Percentiles rank a stretch among this genome's conserved stretches.
Conservation (phyloP, 2,329 filamentous ascomycete species). For the Raffaelea deltoideospora region DNA sequence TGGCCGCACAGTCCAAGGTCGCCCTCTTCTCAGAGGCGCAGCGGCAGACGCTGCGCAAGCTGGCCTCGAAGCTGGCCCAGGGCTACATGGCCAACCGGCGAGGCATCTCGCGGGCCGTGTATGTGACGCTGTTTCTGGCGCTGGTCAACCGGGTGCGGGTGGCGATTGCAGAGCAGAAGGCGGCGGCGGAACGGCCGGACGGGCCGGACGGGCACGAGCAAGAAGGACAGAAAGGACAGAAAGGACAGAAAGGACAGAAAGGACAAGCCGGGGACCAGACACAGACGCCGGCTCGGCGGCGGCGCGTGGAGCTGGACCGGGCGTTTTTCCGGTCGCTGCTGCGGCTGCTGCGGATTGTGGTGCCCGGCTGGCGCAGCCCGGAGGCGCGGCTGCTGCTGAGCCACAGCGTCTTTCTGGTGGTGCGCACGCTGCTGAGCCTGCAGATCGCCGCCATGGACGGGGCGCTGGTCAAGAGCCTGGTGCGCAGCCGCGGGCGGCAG, state of each 20-base stretch:
- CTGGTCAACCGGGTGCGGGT: conserved; percentile 77
- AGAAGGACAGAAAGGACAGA: too few species aligned
- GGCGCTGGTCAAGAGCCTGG: conserved; percentile 77
- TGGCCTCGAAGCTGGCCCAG: conserved; percentile 50
- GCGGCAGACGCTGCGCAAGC: conserved; percentile 48
- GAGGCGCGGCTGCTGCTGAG: conserved; percentile 75
- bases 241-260: too few species aligned
- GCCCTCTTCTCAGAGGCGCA: conserved; percentile 30
- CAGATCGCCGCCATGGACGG: conserved; percentile 96
- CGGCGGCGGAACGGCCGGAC: conserved; percentile 49
- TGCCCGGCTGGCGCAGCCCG: conserved; percentile 80
- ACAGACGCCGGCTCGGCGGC: too few species aligned
- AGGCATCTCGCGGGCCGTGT: conserved; percentile 68
- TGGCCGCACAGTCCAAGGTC: conserved; percentile 55
- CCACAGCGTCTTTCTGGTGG: conserved; percentile 83
- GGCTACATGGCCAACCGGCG: conserved; percentile 70
- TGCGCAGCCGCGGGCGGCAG: conserved; percentile 79
- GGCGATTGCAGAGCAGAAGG: conserved; percentile 82
- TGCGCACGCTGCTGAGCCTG: conserved; percentile 81
- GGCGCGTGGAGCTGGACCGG: conserved; percentile 83
- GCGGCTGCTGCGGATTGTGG: conserved; percentile 67
- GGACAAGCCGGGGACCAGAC: too few species aligned
- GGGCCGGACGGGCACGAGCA: conserved; percentile 19
- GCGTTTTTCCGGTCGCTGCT: conserved; percentile 66
- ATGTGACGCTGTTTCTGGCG: conserved; percentile 66